These are phyloP conservation scores for Nakaseomyces delphensis DNA, from an alignment of 1,139 yeast genomes.

Conservation along the genomic window DNA sequence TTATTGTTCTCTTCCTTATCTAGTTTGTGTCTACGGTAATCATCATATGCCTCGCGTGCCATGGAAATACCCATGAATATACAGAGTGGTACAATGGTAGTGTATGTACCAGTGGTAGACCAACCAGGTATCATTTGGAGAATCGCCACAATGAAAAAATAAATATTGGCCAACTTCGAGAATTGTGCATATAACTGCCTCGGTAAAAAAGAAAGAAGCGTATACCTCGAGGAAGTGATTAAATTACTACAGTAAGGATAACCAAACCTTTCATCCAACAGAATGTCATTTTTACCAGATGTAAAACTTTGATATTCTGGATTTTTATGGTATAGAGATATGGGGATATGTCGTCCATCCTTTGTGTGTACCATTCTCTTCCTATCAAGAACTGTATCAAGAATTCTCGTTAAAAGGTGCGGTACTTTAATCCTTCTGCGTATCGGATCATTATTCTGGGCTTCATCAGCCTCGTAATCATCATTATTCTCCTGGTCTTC, in stretches of 20 bases:
- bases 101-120: constrained; percentile 96
- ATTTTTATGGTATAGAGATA: constrained; percentile 37
- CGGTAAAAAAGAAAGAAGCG: constrained; percentile 73
- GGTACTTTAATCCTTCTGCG: constrained; percentile 13
- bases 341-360: constrained; percentile 71
- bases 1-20: constrained; percentile 81
- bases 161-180: constrained; percentile 80
- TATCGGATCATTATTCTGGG: constrained; percentile 13
- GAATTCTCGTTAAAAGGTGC: constrained; percentile 17
- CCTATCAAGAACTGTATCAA: constrained; percentile 29
- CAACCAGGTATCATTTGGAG: constrained; percentile 94
- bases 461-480: constrained; percentile 12
- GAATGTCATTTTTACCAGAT: constrained; percentile 21
- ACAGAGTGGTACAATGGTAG: constrained; percentile 82
- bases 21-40: constrained; percentile 75
- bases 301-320: constrained; percentile 17
- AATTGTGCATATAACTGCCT: constrained; percentile 85
- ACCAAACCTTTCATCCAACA: constrained; percentile 58
- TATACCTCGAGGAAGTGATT: constrained; percentile 83
- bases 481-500: constrained; percentile 11
- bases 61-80: constrained; percentile 87
- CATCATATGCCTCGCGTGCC: constrained; percentile 89
- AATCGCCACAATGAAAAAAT: constrained; percentile 79
- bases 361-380: constrained; percentile 36
- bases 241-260: constrained; percentile 56